Base-by-base conservation (phyloP, 2,329 filamentous ascomycete species). In the Lasiodiplodia hormozganensis region DNA sequence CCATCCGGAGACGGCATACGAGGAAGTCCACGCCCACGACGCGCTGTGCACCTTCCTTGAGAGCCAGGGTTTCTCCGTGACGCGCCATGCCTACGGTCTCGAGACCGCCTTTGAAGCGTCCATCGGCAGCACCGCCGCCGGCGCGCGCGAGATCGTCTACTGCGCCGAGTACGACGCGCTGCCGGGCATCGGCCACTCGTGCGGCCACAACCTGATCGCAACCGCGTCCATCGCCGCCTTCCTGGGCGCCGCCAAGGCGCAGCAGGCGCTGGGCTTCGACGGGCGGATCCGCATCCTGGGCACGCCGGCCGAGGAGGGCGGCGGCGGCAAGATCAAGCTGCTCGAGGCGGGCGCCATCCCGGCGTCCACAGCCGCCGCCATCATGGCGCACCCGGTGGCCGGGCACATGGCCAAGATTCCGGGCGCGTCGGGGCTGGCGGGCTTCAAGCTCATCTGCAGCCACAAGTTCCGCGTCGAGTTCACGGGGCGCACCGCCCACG, bases 201-300 rank as follows among this genome's bases (percentile, higher is more conserved):
- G 85, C 67, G 85, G 86, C 4, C 85, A 87, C 75, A 87, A 87
- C 70, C 79, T 86, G 47, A 86, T 87, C 66, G 84, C 84, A 5
- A 83, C 79, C 0, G 80, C 83, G 2, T 85, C 84, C 0, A 74
- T 86, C 11, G 80, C 83, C 1, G 84, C 77, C 2, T 83, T 80
- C 28, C 72, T 88, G 2, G 85, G 83, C 3, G 78, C 85, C 0
- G 84, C 83, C 0, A 75, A 82, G 31, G 73, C 83, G 2, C 77
- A 87, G 71, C 79, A 77, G 23, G 73, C 77, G 14, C 77, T 81
- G 51, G 71, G 74, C 1, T 75, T 88, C 2, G 72, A 80, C 0
- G 85, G 85, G 4, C 82, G 81, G 64, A 74, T 85, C 34, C 76
- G 83, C 10, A 73, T 86, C 40, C 81, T 86, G 49, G 85, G 86